Evolutionary conservation across 352 stramenopile genomes (phyloP), one percentile per base, ranked within the genome.

Genomic region (Pythium vanterpoolii): DNA sequence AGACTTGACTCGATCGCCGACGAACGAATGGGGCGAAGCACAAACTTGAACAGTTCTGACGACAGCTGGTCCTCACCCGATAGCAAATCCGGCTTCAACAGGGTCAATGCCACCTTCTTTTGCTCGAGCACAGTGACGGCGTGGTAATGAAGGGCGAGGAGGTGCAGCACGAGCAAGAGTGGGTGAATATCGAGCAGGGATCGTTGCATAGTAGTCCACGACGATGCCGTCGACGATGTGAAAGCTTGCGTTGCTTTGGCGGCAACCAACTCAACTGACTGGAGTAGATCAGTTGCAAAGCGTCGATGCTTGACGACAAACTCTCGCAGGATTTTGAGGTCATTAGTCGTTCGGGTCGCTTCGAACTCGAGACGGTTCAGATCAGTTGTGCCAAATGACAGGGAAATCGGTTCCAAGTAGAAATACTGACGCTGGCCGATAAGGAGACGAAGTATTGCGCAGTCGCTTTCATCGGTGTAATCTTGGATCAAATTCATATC

Each of bases 401-500:
- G 36, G 2, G 44, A 19, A 14, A 90, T 66, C 1, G 77, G 77
- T 47, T 90, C 77, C 21, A 92, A 52, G 54, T 90, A 92, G 26
- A 92, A 92, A 28, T 92, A 92, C 52, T 92, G 83, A 6, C 83
- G 77, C 53, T 90, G 72, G 1, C 83, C 83, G 28, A 74, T 72
- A 4, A 92, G 42, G 21, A 88, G 76, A 10, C 57, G 73, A 21
- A 92, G 65, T 33, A 92, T n/a, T 34, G 72, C 71, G 44, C 77
- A 87, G 9, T 89, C 60, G 11, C 68, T 87, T 60, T 92, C 83
- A 9, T 73, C 68, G 3, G 73, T 77, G 69, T 90, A 92, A 54
- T 89, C 83, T 38, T 90, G 83, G 46, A 92, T 83, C 64, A 90
- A 66, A 54, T 92, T 92, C 42, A 92, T 64, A 30, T 92, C 83